Percentiles rank a stretch among this genome's conserved stretches.
Evolutionary conservation across 2,329 filamentous ascomycete genomes (phyloP).

Genomic region (Hawksworthiomyces lignivorus): DNA sequence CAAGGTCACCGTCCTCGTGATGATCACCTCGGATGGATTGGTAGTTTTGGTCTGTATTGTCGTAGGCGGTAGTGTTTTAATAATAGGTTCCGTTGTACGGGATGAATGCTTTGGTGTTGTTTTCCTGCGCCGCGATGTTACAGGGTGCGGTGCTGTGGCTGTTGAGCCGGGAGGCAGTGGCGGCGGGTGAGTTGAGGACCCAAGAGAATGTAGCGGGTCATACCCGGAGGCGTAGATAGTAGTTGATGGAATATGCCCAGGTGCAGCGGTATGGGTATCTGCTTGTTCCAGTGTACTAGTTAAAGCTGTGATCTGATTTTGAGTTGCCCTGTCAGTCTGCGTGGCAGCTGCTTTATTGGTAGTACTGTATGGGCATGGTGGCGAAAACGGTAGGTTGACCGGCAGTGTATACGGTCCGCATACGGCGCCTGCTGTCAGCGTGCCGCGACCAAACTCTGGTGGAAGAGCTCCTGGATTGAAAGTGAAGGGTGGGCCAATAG

Average conservation of each 20-base stretch:
- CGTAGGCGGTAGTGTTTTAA: neutral
- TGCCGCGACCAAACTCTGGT: neutral
- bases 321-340: neutral
- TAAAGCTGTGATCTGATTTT: too few species aligned
- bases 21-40: neutral
- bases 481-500: neutral
- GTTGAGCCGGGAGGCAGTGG: too few species aligned
- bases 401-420: conserved; percentile 6
- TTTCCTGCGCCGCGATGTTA: too few species aligned
- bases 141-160: too few species aligned
- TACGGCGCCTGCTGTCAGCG: conserved; percentile 4
- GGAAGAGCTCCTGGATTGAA: neutral
- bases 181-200: too few species aligned
- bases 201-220: too few species aligned
- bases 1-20: neutral
- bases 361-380: conserved; percentile 3
- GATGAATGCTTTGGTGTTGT: too few species aligned
- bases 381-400: conserved; percentile 6
- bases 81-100: neutral
- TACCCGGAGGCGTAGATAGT: neutral
- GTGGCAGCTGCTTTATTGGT: neutral
- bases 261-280: too few species aligned
- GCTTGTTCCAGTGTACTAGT: too few species aligned
- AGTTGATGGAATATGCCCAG: neutral
- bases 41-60: neutral